Base-by-base conservation (phyloP, 768 basidiomycete genomes). In the Hydnomerulius pinastri region DNA sequence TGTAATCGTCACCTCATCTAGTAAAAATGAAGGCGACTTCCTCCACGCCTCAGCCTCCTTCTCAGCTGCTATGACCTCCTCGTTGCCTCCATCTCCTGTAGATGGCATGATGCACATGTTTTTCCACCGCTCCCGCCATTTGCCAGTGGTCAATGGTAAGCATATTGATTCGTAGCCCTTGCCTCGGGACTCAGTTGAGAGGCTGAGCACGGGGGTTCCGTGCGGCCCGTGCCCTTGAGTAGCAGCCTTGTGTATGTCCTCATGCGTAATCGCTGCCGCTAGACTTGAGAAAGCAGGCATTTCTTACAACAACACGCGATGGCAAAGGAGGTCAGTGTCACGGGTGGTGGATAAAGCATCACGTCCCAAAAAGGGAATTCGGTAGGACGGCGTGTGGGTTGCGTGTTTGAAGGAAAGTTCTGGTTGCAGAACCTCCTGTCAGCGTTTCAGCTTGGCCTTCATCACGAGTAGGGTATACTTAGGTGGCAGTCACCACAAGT, bases 121-220 rank as follows among this genome's bases (percentile, higher is more conserved):
- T 56, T 80, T 77, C 96, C 97, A 99, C 48, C 97, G 76, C 55
- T 81, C 76, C 60, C 81, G 83, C 97, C 97, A 99, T 39, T 79
- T 80, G 15, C 78, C 77, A 48, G 88, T 96, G 20, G 95, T 93
- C n/a, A 98, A 75, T n/a, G 93, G 93, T 15, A 95, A 66, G 61
- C 85, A 89, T 35, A 92, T 75, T 1, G 76, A 65, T 46, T 90
- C 84, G 63, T 93, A 98, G 15, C 88, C 88, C 48, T 83, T 86
- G 10, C 73, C 55, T 41, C 73, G 79, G 15, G 83, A 77, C 23
- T 81, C 78, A 11, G 75, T 64, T 1, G 80, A 62, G 29, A 85
- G 65, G 53, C 70, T 68, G 43, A 85, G 75, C 2, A 83, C 70
- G 4, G 82, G 78, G 0, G 83, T 79, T 7, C 64, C 61, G 43